Evolutionary conservation across 1,139 yeast genomes (phyloP).

Genomic region (Candida smagusa): DNA sequence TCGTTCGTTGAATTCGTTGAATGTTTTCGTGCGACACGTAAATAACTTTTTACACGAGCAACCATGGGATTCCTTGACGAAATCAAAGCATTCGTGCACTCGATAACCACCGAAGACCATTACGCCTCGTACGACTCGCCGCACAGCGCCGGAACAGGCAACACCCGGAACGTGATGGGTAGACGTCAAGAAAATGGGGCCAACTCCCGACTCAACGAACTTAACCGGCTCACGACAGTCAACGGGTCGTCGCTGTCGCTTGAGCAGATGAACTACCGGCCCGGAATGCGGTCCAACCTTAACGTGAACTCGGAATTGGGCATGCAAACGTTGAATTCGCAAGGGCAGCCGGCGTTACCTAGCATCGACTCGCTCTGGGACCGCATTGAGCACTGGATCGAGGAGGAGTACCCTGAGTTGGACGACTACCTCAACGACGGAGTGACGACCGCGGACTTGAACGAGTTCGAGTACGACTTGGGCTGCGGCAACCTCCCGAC

Average conservation of each 20-base stretch:
- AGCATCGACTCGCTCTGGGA: conserved; percentile 71
- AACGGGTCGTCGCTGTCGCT: conserved; percentile 35
- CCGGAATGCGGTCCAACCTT: conserved; percentile 32
- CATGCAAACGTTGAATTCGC: conserved; percentile 39
- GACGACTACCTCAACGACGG: conserved; percentile 69
- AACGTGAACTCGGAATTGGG: conserved; percentile 34
- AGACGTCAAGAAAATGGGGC: conserved; percentile 19
- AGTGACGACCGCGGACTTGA: conserved; percentile 71
- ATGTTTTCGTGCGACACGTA: background rate
- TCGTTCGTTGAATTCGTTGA: too few relatives aligned
- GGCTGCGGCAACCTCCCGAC: conserved; percentile 62
- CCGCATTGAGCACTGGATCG: conserved; percentile 70
- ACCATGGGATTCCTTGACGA: conserved; percentile 44
- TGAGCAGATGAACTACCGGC: conserved; percentile 30
- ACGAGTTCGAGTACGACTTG: conserved; percentile 72
- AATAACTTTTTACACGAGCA: background rate
- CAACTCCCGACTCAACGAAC: conserved; percentile 34
- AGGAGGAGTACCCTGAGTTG: conserved; percentile 75
- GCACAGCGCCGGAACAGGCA: conserved; percentile 26
- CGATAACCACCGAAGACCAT: conserved; percentile 62
- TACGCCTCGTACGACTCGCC: conserved; percentile 59
- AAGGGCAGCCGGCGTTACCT: conserved; percentile 70
- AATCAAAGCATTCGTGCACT: conserved; percentile 52
- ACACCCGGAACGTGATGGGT: conserved; percentile 14
- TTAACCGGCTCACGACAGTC: conserved; percentile 41